Percentiles rank a stretch among this genome's conserved stretches.
Conservation (phyloP, 2,329 filamentous ascomycete genomes). For the Fusarium duplospermum region DNA sequence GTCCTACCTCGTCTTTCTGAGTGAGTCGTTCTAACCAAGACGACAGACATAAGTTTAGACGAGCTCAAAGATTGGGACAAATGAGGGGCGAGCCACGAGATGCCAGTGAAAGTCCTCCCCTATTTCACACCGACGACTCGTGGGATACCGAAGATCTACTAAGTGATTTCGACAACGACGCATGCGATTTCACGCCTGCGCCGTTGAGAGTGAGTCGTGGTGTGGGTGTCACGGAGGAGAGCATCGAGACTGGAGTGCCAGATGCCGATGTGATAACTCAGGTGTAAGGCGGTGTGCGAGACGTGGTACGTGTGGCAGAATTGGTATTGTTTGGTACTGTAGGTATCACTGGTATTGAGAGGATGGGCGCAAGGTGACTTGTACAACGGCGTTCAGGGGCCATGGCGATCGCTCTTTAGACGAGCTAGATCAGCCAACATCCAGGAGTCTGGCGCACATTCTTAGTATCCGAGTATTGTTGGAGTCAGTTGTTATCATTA, state of each 20-base stretch:
- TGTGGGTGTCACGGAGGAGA: slow-evolving; percentile 68
- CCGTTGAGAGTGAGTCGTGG: slow-evolving; percentile 62
- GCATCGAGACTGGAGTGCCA: slow-evolving; percentile 58
- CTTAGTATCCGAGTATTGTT: slow-evolving; percentile 2
- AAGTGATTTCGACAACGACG: not conserved
- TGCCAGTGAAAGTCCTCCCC: not conserved
- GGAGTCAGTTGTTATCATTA: slow-evolving; percentile 4
- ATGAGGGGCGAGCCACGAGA: slow-evolving; percentile 14
- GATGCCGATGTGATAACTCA: slow-evolving; percentile 59
- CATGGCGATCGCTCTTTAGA: not conserved
- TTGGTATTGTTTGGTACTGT: not conserved
- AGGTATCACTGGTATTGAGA: not conserved
- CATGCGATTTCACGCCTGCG: slow-evolving; percentile 23
- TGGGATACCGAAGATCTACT: not conserved
- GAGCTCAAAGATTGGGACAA: slow-evolving; percentile 8
- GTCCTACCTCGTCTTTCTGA: not conserved
- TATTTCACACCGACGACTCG: not conserved
- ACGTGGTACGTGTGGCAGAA: not conserved
- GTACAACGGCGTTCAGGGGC: not conserved
- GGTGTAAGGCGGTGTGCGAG: slow-evolving; percentile 21
- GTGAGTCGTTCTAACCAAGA: slow-evolving; percentile 11
- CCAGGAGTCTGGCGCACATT: slow-evolving; percentile 13
- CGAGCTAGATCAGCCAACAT: not conserved
- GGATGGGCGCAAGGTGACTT: not conserved
- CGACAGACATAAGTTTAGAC: slow-evolving; percentile 17